Evolutionary conservation across 169 alveolate genomes (phyloP), one percentile per base, ranked within the genome.

Genomic region (Cryptosporidium sp.): DNA sequence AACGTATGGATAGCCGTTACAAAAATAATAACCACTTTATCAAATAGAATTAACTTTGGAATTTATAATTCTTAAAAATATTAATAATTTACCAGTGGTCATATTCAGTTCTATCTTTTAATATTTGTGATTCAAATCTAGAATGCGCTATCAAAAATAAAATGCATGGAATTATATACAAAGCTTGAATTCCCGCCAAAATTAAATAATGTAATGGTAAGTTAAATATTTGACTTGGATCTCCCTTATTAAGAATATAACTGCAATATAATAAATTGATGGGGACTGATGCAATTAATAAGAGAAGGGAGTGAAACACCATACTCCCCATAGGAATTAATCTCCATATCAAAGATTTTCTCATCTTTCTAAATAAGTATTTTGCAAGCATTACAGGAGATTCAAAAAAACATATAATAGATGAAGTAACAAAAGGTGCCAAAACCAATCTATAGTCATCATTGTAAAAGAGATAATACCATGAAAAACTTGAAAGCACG

Each of bases 371-470:
- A 31, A 80, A 80, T 37, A 80, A 45, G 44, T 80, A 80, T 65
- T 80, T 80, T 37, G 87, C 87, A 37, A 80, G 87, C 87, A 80
- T 80, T 18, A 65, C 60, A 16, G 87, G 87, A 1, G 87, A 62
- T 44, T 80, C 87, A 62, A 80, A 80, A 80, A 80, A 80, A n/a
- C 80, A 61, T 23, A 80, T 37, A 42, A 80, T 61, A 23, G 87
- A 80, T 5, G 87, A 80, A 21, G 87, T 80, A 14, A 61, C 75
- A 39, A 80, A 80, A 10, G 87, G 87, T 0, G 56, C 70, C 53
- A 65, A 44, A 23, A 80, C 73, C 70, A 80, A 26, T 31, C 87
- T 48, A 44, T 80, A 80, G 23, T 80, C 75, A 35, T 80, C 68
- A 80, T 45, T n/a, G 21, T 80, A 58, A 12, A 80, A 80, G 21